phyloP scores from a whole-genome alignment of 139 green algal genomes.

The Desmodesmus armatus region DNA sequence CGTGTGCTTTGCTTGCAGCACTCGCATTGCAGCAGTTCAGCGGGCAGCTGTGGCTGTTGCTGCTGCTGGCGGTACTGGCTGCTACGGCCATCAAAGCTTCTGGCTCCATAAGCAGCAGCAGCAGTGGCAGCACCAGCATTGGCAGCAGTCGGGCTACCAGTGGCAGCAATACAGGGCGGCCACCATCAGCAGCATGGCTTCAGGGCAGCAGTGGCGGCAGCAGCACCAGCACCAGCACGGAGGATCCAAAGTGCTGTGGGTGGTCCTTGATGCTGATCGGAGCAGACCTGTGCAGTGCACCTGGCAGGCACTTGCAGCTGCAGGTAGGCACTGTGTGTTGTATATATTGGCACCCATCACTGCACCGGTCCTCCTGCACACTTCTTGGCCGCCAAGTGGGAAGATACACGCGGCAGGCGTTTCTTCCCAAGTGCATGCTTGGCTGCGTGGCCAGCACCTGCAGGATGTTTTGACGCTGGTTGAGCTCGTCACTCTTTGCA shows the following conservation, averaged over 20 bases:
- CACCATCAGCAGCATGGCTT: neutral
- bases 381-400: no score
- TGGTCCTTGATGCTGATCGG: conserved; percentile 1
- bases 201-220: neutral
- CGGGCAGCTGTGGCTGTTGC: no score
- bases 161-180: neutral
- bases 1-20: neutral
- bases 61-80: neutral
- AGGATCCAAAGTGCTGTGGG: conserved; percentile 13
- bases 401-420: no score
- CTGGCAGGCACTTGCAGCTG: conserved; percentile 26
- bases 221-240: neutral
- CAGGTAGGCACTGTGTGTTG: conserved; percentile 24
- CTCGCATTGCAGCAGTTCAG: neutral
- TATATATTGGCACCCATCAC: neutral
- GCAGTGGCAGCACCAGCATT: neutral
- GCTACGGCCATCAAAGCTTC: no score
- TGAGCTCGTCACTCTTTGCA: no score
- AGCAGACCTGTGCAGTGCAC: conserved; percentile 3
- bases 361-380: neutral
- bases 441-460: no score
- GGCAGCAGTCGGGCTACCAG: conserved; percentile 6
- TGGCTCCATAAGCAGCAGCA: neutral
- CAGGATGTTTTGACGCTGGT: no score
- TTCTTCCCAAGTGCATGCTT: no score